Base-by-base conservation (phyloP, 495 filamentous ascomycete genomes). In the Jackrogersella minutella region DNA sequence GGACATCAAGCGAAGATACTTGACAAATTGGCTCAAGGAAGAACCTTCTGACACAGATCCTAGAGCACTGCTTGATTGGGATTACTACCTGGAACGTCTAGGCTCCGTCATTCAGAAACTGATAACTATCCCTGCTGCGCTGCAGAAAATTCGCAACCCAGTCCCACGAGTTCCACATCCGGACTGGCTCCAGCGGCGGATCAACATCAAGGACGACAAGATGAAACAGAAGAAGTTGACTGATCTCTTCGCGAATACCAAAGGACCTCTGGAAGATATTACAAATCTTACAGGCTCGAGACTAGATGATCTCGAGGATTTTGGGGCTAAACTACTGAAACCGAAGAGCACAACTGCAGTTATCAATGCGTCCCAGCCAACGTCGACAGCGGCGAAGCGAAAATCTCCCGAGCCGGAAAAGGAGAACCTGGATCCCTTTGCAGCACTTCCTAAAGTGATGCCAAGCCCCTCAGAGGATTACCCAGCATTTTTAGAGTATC, bases 221-320 rank as follows among this genome's bases (percentile, higher is more conserved):
- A 90, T 97, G 81, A 97, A 98, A 82, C 95, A 99, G 78, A 95
- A 92, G 81, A 98, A 97, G 79, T 90, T 99, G 85, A 98, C 95
- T 0, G 95, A 98, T 74, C 80, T 97, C 54, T 98, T 99, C 66
- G 82, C 87, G 14, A 69, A 49, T 17, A 72, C 66, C 19, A 93
- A 93, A 73, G 84, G 83, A 28, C 88, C 92, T 0, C 76, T 97
- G 39, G 84, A 86, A 26, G 90, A 93, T 59, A 88, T 91, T 39
- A 83, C 87, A 8, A 93, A 93, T 72, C 84, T 87, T 11, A 85
- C 80, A 71, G 73, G 70, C 51, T 34, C 65, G 1, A 74, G 69
- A 13, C 59, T 86, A 14, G 88, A 82, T 10, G 94, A 97, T 74
- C 81, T 98, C 63, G 96, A 97, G 70, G 95, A 98, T 75, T 92